Percentiles rank a stretch among this genome's conserved stretches.
These are phyloP conservation scores for Mortierella sp. DNA, from an alignment of 371 early-diverging fungal species.

Conservation along the genomic window DNA sequence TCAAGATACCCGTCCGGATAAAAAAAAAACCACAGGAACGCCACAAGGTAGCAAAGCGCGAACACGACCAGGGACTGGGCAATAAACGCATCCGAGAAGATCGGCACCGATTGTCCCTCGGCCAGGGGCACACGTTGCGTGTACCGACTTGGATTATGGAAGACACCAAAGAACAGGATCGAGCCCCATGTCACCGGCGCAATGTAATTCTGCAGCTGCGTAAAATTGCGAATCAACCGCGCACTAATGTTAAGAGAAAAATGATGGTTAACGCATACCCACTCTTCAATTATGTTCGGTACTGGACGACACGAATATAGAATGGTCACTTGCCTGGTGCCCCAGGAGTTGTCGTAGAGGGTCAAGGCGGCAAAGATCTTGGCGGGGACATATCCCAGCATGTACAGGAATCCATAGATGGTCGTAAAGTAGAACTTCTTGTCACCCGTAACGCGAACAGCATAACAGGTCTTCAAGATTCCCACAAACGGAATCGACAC, in stretches of 20 bases:
- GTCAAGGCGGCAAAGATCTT: conserved; percentile 72
- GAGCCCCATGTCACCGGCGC: conserved; percentile 46
- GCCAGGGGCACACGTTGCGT: conserved; percentile 22
- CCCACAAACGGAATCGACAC: conserved; percentile 64
- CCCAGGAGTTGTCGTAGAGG: conserved; percentile 75
- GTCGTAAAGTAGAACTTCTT: conserved; percentile 66
- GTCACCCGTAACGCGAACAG: conserved; percentile 58
- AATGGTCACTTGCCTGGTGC: conserved; percentile 62
- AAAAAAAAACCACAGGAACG: conserved; percentile 50
- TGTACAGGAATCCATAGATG: conserved; percentile 67
- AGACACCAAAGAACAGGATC: conserved; percentile 39
- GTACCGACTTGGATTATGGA: conserved; percentile 45
- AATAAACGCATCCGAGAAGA: conserved; percentile 33
- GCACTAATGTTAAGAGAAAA: conserved; percentile 24
- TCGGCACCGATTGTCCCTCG: conserved; percentile 23
- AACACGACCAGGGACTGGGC: conserved; percentile 9
- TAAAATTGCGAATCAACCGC: conserved; percentile 52
- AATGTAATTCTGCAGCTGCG: conserved; percentile 42
- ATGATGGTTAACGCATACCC: not conserved
- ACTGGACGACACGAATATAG: not conserved
- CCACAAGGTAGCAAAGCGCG: conserved; percentile 16
- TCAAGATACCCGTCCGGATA: conserved; percentile 39
- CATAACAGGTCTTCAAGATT: conserved; percentile 65
- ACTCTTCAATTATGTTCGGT: too few species aligned
- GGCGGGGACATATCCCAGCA: conserved; percentile 71